Evolutionary conservation across 352 stramenopile species (phyloP).

Genomic region (Pseudoperonospora humuli): DNA sequence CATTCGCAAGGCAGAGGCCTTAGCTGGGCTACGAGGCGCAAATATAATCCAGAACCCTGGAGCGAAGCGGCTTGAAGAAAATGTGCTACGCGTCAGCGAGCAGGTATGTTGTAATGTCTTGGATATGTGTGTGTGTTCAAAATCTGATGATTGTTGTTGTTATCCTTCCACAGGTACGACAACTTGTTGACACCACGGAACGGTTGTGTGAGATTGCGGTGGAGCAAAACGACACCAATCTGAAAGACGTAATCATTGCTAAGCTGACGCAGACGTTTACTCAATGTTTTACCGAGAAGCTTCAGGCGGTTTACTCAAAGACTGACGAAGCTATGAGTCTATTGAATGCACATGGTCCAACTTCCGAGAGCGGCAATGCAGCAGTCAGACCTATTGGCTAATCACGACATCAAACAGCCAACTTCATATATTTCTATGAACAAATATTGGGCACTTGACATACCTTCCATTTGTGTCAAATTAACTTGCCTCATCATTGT

Average conservation of each 20-base stretch:
- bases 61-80: no score
- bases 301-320: slow-evolving; percentile 48
- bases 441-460: no score
- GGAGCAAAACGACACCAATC: slow-evolving; percentile 62
- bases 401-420: slow-evolving; percentile 7
- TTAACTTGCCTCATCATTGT: slow-evolving; percentile 20
- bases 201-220: slow-evolving; percentile 67
- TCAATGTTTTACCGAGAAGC: slow-evolving; percentile 65
- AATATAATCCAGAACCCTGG: no score
- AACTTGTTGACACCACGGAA: slow-evolving; percentile 53
- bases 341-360: slow-evolving; percentile 22
- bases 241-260: slow-evolving; percentile 66
- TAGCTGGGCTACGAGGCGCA: no score
- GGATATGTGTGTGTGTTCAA: no score
- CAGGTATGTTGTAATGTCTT: no score
- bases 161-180: slow-evolving; percentile 43
- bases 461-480: slow-evolving; percentile 7
- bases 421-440: no score
- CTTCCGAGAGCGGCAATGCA: slow-evolving; percentile 18
- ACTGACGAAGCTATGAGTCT: slow-evolving; percentile 44
- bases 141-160: no score
- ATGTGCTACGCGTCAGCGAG: no score
- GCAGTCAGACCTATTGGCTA: no score
- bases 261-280: slow-evolving; percentile 61
- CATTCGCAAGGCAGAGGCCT: no score